phyloP scores from a whole-genome alignment of 768 basidiomycete species.

The Lactifluus subvellereus region DNA sequence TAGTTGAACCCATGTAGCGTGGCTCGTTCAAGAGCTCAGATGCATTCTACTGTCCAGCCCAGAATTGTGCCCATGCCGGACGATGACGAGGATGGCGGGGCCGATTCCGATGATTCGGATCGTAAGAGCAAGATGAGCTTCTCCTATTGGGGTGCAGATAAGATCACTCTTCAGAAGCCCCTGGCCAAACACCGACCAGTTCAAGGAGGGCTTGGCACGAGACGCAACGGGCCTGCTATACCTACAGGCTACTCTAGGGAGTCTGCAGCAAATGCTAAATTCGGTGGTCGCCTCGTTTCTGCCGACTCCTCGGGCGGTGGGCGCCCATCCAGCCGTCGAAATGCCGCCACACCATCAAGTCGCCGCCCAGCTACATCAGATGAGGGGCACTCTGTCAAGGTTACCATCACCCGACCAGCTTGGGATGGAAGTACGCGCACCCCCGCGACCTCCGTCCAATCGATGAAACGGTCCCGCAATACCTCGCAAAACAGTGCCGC shows the following conservation, averaged over 20 bases:
- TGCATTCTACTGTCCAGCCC: conserved; percentile 52
- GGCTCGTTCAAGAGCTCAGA: conserved; percentile 62
- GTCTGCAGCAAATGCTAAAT: conserved; percentile 89
- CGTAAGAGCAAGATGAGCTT: conserved; percentile 92
- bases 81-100: conserved; percentile 51
- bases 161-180: conserved; percentile 81
- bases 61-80: conserved; percentile 64
- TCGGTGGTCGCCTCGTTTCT: conserved; percentile 76
- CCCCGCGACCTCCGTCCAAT: conserved; percentile 30
- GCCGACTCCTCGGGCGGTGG: conserved; percentile 43
- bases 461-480: conserved; percentile 59
- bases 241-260: conserved; percentile 65
- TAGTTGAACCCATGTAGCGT: conserved; percentile 41
- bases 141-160: conserved; percentile 91
- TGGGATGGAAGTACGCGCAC: conserved; percentile 60
- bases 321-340: conserved; percentile 62
- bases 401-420: conserved; percentile 68
- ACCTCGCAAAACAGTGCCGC: conserved; percentile 68
- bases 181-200: conserved; percentile 44
- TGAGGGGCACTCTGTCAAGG: conserved; percentile 57
- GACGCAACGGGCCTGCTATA: conserved; percentile 38
- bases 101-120: conserved; percentile 79
- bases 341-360: conserved; percentile 41
- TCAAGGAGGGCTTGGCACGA: conserved; percentile 27
- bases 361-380: conserved; percentile 48